Evolutionary conservation across 768 basidiomycete species (phyloP).

Genomic region (Infundibulicybe gibba): DNA sequence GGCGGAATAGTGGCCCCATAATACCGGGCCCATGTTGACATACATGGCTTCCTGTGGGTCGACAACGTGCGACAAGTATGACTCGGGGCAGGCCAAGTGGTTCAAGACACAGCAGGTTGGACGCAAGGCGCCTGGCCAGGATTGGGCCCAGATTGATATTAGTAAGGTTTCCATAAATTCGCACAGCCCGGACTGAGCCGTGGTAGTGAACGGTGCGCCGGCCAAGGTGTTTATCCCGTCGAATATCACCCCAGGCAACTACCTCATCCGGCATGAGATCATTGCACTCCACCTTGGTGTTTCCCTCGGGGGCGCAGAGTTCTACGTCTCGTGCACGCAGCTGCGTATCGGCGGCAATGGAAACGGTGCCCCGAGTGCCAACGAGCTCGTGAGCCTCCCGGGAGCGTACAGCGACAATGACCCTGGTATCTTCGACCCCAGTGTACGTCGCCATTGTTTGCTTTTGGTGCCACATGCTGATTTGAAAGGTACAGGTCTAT

Average conservation of each 20-base stretch:
- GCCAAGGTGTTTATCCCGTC: slow-evolving; percentile 42
- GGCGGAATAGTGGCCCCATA: slow-evolving; percentile 13
- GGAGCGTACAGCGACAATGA: slow-evolving; percentile 71
- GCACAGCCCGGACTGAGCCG: too few relatives aligned
- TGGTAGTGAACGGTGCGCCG: slow-evolving; percentile 34
- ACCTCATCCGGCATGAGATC: slow-evolving; percentile 77
- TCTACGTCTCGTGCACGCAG: slow-evolving; percentile 73
- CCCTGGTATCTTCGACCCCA: slow-evolving; percentile 62
- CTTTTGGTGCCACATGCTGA: too few relatives aligned
- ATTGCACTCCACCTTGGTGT: slow-evolving; percentile 70
- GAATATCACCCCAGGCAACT: slow-evolving; percentile 62
- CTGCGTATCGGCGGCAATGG: slow-evolving; percentile 52
- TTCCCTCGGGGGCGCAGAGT: slow-evolving; percentile 64
- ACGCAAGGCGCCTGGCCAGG: slow-evolving; percentile 19
- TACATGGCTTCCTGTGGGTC: slow-evolving; percentile 37
- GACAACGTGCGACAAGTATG: slow-evolving; percentile 39
- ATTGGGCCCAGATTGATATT: not conserved
- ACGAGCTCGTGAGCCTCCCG: slow-evolving; percentile 62
- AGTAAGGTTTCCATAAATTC: too few relatives aligned
- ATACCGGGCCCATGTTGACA: slow-evolving; percentile 29
- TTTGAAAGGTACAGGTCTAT: not conserved
- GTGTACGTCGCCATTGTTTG: slow-evolving; percentile 22
- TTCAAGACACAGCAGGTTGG: slow-evolving; percentile 49
- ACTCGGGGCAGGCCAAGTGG: slow-evolving; percentile 42
- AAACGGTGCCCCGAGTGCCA: slow-evolving; percentile 38